Evolutionary conservation across 1,284 basidiomycete species (phyloP), one percentile per base, ranked within the genome.

Genomic region (Malassezia yamatoensis): DNA sequence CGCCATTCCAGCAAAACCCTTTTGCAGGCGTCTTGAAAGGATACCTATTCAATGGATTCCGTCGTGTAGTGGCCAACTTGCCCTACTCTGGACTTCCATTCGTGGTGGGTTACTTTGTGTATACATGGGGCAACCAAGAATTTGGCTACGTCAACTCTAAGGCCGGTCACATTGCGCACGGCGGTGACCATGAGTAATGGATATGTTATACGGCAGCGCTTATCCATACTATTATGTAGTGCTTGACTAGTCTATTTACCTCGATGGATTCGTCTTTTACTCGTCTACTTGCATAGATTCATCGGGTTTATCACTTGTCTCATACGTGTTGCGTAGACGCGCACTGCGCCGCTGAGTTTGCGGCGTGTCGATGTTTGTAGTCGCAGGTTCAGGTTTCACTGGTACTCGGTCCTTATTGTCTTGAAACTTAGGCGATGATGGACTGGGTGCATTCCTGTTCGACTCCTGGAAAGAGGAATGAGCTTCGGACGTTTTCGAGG

Each of bases 111-210:
- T 72, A 74, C 64, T 63, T 65, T 36, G 62, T 74, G 44, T 67
- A 65, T 59, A 59, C 67, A 18, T 74, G 72, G 70, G 70, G 64
- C 39, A 67, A 66, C 62, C 54, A 60, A 54, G 62, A 65, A 55
- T 65, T 66, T 60, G 66, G 61, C 39, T 74, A 62, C 64, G 63
- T 68, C 59, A 72, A 73, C 66, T 72, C 68, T 20, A 74, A 74
- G 61, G 68, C 64, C 6, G 68, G 68, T 34, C 69, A 71, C 57
- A 61, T 66, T 40, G 66, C 61, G 45, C 66, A 50, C 51, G 60
- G 64, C 52, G 65, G 68, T 44, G 60, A 70, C 60, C 21, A 43
- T 12, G 66, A 48, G 16, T 33, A 35, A 21, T 41, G 24, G 24
- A 29, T 3, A 29, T 29, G 24, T 7, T 29, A 29, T 29, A 29